Percentiles rank a stretch among this genome's conserved stretches.
Evolutionary conservation across 2,329 filamentous ascomycete species (phyloP).

Genomic region (Neonectria neomacrospora): DNA sequence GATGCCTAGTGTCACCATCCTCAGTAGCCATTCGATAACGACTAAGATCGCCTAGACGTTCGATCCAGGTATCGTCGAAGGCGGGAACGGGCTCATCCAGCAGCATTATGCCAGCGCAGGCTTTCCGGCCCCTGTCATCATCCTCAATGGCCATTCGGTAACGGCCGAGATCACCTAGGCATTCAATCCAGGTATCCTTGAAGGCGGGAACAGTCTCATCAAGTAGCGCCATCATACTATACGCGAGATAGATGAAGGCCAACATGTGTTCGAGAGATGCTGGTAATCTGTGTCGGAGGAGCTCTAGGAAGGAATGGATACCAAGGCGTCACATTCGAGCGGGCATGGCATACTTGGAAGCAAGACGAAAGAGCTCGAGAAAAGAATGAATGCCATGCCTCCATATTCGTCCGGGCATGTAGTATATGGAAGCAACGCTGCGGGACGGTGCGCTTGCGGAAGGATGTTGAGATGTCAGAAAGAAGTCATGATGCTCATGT

Average conservation of each 20-base stretch:
- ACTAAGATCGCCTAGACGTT: conserved; percentile 86
- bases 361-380: conserved; percentile 65
- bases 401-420: conserved; percentile 96
- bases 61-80: conserved; percentile 92
- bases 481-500: conserved; percentile 74
- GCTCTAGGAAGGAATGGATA: conserved; percentile 83
- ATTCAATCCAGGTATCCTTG: conserved; percentile 93
- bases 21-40: conserved; percentile 90
- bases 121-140: conserved; percentile 77
- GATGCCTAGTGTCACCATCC: conserved; percentile 76
- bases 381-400: conserved; percentile 89
- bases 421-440: conserved; percentile 80
- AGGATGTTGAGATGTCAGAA: conserved; percentile 87
- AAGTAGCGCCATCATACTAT: conserved; percentile 86
- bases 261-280: conserved; percentile 86
- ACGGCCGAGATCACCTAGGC: conserved; percentile 82
- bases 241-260: conserved; percentile 86
- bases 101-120: conserved; percentile 82
- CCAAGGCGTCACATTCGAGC: conserved; percentile 92
- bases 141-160: conserved; percentile 92
- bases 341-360: conserved; percentile 85
- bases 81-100: conserved; percentile 83
- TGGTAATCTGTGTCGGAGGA: conserved; percentile 78
- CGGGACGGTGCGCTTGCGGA: conserved; percentile 75
- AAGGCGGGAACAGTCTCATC: conserved; percentile 86